phyloP scores from a whole-genome alignment of 2,329 filamentous ascomycete genomes.

The Claviceps digitariae region DNA sequence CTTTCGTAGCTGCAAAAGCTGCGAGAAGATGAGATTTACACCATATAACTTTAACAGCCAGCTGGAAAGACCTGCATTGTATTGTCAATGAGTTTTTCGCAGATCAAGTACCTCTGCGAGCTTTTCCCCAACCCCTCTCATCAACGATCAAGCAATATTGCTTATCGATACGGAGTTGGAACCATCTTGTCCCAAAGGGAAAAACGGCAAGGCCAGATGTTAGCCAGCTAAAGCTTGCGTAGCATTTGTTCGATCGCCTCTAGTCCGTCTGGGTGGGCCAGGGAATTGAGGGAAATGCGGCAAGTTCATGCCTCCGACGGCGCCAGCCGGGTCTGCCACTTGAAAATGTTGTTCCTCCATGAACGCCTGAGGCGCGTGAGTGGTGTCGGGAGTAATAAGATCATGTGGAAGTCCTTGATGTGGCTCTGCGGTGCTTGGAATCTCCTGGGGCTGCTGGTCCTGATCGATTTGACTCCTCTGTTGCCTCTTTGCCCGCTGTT shows the following conservation, averaged over 20 bases:
- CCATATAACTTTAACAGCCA: background rate
- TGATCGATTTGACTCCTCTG: constrained; percentile 3
- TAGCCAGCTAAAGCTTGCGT: background rate
- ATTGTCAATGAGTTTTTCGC: too few species aligned
- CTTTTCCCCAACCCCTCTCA: too few species aligned
- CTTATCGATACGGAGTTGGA: background rate
- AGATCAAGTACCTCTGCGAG: too few species aligned
- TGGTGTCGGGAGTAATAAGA: constrained; percentile 5
- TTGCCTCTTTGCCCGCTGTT: constrained; percentile 14
- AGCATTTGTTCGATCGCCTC: constrained; percentile 11
- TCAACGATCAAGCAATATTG: too few species aligned
- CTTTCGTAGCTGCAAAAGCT: background rate
- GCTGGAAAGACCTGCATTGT: too few species aligned
- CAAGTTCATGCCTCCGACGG: background rate
- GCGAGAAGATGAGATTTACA: background rate
- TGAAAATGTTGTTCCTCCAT: constrained; percentile 17
- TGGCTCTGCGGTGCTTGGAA: constrained; percentile 7
- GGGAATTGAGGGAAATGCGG: constrained; percentile 17
- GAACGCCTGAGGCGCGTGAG: constrained; percentile 10
- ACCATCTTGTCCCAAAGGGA: background rate
- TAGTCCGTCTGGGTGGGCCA: constrained; percentile 17
- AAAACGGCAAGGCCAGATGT: background rate
- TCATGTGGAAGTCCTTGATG: constrained; percentile 1
- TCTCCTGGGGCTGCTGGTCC: background rate
- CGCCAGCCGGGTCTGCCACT: constrained; percentile 10